Evolutionary conservation across 164 flowering plant genomes (phyloP).

Genomic region (Sedum album): DNA sequence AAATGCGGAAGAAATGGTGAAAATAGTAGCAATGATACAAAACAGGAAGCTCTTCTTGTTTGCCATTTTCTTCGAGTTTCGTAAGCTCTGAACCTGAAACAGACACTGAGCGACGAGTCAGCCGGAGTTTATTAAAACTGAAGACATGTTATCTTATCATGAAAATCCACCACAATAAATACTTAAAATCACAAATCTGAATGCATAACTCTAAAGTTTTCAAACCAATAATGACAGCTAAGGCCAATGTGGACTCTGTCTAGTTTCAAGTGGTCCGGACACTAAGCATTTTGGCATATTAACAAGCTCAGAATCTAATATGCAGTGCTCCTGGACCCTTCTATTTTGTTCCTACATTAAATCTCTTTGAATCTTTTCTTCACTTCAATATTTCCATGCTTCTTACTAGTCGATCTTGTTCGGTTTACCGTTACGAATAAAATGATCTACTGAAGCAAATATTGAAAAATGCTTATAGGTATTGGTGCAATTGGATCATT

Average conservation of each 20-base stretch:
- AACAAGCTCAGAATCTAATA: background rate
- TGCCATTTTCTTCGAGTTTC: background rate
- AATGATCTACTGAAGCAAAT: background rate
- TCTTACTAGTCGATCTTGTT: background rate
- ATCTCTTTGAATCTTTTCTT: too few species aligned
- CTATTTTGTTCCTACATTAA: background rate
- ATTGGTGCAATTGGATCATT: background rate
- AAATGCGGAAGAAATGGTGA: background rate
- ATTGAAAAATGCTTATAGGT: background rate
- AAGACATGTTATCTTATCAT: slow-evolving; percentile 1
- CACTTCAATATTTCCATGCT: background rate
- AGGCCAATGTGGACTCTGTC: background rate
- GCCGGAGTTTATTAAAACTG: background rate
- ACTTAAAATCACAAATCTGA: background rate
- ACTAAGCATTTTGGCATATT: background rate
- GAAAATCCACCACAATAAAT: slow-evolving; percentile 2
- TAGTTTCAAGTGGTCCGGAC: background rate
- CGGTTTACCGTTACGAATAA: background rate
- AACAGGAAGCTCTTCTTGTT: background rate
- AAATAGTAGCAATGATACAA: background rate
- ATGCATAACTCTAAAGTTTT: background rate
- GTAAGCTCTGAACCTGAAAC: background rate
- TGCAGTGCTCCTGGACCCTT: slow-evolving; percentile 1
- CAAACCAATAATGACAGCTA: background rate
- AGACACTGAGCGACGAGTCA: background rate